A percentile compares a stretch with the other conserved stretches of the same genome.
phyloP scores from a whole-genome alignment of 805 yeast species.

The Isabelozyma rhagii region DNA sequence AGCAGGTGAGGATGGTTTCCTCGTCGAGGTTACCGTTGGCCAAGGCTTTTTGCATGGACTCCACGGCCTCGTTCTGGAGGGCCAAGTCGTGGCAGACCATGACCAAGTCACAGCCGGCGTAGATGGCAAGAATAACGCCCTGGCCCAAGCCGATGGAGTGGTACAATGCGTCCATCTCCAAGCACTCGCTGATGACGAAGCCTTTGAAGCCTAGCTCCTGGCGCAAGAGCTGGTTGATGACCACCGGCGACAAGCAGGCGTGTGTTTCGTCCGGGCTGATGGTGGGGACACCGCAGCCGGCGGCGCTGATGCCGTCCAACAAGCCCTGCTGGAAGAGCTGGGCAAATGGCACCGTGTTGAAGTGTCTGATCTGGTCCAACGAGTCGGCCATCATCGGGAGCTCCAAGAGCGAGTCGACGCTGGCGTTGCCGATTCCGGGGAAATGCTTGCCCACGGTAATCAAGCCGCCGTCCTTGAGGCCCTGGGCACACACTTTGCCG shows the following conservation, averaged over 20 bases:
- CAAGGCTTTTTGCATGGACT: conserved; percentile 35
- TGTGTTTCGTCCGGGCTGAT: conserved; percentile 59
- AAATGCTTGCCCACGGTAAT: conserved; percentile 60
- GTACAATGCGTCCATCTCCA: conserved; percentile 61
- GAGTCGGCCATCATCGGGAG: conserved; percentile 59
- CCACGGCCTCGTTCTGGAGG: conserved; percentile 55
- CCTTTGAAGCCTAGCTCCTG: conserved; percentile 53
- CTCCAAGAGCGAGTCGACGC: conserved; percentile 54
- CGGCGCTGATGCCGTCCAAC: conserved; percentile 56
- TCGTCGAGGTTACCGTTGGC: conserved; percentile 43
- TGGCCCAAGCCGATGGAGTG: conserved; percentile 66
- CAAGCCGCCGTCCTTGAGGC: conserved; percentile 52
- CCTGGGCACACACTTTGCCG: conserved; percentile 51
- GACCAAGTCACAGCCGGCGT: conserved; percentile 63
- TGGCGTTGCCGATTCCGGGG: conserved; percentile 64
- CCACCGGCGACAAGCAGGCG: conserved; percentile 56
- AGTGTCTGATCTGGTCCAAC: conserved; percentile 47
- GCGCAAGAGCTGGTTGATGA: conserved; percentile 49
- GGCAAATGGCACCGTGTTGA: conserved; percentile 50
- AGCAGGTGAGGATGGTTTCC: conserved; percentile 35
- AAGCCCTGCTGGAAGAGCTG: conserved; percentile 41
- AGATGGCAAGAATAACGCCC: conserved; percentile 59
- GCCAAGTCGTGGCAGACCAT: conserved; percentile 57
- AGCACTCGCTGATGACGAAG: conserved; percentile 56
- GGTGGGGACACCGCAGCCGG: conserved; percentile 64